These are phyloP conservation scores for Aquilaria yunnanensis DNA, from an alignment of 345 rosid genomes.

Conservation along the genomic window DNA sequence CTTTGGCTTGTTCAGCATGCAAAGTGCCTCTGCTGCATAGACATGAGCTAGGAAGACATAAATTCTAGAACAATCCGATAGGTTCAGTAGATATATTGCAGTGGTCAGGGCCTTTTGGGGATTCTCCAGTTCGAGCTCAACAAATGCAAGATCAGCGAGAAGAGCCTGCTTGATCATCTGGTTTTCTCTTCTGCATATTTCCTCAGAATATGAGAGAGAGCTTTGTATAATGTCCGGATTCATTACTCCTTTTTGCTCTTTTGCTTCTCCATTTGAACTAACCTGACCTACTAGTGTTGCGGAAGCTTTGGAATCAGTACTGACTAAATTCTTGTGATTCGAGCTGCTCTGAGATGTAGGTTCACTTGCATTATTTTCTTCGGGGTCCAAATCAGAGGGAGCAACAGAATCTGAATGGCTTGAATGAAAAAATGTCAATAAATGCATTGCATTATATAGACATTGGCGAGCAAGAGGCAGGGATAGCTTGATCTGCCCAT, in stretches of 20 bases:
- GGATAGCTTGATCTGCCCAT: constrained; percentile 65
- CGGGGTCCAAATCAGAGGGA: constrained; percentile 34
- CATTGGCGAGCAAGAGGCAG: constrained; percentile 72
- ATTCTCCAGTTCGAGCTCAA: constrained; percentile 87
- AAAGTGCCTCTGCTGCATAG: constrained; percentile 96
- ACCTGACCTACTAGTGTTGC: constrained; percentile 34
- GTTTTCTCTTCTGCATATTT: constrained; percentile 39
- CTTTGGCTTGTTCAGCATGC: constrained; percentile 63
- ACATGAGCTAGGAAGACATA: constrained; percentile 68
- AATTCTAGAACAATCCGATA: constrained; percentile 62
- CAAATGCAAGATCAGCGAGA: constrained; percentile 71
- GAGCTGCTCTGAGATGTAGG: constrained; percentile 22
- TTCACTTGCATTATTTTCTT: constrained; percentile 43
- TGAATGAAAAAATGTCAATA: constrained; percentile 44
- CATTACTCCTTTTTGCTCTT: constrained; percentile 68
- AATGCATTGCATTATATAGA: constrained; percentile 68
- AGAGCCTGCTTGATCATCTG: constrained; percentile 67
- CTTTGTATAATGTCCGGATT: constrained; percentile 57
- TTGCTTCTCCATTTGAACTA: constrained; percentile 61
- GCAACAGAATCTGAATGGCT: constrained; percentile 32
- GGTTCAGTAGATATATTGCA: constrained; percentile 68
- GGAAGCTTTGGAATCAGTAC: constrained; percentile 35
- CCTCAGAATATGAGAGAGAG: constrained; percentile 55
- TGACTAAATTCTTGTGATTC: constrained; percentile 32
- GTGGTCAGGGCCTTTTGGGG: constrained; percentile 65